A percentile compares a stretch with the other conserved stretches of the same genome.
These are phyloP conservation scores for Hyphodiscus hymeniophilus DNA, from an alignment of 495 filamentous ascomycete genomes.

Conservation along the genomic window DNA sequence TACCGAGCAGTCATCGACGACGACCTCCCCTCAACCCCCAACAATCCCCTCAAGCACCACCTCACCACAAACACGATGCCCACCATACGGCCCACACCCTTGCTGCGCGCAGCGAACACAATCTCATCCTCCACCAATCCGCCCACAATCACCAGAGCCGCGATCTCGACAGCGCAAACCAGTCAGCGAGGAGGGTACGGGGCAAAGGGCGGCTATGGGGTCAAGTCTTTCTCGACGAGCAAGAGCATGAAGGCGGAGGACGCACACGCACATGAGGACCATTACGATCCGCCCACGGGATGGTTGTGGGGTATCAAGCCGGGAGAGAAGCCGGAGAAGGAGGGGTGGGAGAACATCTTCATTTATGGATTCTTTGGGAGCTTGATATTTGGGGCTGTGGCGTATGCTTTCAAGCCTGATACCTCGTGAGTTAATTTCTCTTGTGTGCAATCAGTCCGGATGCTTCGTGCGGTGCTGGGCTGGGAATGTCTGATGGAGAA, in stretches of 20 bases:
- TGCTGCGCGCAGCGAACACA: constrained; percentile 23
- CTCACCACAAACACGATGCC: constrained; percentile 23
- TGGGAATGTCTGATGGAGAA: no score
- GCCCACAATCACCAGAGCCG: background rate
- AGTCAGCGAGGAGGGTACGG: background rate
- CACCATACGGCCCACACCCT: constrained; percentile 25
- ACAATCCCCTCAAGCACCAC: background rate
- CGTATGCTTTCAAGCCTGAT: constrained; percentile 95
- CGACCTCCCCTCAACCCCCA: background rate
- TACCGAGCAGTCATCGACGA: no score
- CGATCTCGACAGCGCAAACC: background rate
- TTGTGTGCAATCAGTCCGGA: no score
- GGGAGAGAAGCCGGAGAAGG: constrained; percentile 88
- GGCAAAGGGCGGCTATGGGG: background rate
- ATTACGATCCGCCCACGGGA: constrained; percentile 86
- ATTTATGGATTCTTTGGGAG: constrained; percentile 88
- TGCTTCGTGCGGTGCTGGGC: no score
- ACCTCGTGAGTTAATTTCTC: constrained; percentile 70
- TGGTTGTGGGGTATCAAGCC: constrained; percentile 89
- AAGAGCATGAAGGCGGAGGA: background rate
- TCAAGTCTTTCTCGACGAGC: constrained; percentile 3
- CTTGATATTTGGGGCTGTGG: constrained; percentile 62
- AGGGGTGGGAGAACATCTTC: constrained; percentile 89
- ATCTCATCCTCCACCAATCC: constrained; percentile 5
- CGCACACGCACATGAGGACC: constrained; percentile 49